These are phyloP conservation scores for Podosphaera xanthii DNA, from an alignment of 2,329 filamentous ascomycete genomes.

Conservation along the genomic window DNA sequence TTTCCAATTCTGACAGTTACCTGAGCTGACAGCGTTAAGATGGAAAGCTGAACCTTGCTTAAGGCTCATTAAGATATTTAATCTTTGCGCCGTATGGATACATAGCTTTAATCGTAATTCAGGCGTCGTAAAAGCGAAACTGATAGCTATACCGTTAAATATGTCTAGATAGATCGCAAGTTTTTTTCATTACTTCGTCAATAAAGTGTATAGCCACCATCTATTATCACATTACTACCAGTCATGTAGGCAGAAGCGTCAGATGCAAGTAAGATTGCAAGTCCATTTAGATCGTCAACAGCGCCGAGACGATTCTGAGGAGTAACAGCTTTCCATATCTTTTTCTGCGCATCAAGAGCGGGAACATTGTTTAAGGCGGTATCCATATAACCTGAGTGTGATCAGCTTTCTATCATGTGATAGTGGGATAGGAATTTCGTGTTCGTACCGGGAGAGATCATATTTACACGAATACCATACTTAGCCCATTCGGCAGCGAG, in stretches of 20 bases:
- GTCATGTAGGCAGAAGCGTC: slow-evolving; percentile 59
- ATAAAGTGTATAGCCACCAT: slow-evolving; percentile 16
- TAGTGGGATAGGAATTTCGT: background rate
- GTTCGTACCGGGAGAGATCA: slow-evolving; percentile 40
- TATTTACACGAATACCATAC: slow-evolving; percentile 61
- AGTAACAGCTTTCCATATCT: slow-evolving; percentile 53
- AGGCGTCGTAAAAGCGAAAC: no score
- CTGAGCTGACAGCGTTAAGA: no score
- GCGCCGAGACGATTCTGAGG: slow-evolving; percentile 50
- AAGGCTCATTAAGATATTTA: no score
- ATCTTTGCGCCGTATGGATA: no score
- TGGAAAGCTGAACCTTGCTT: no score
- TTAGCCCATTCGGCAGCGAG: slow-evolving; percentile 71
- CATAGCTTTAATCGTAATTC: no score
- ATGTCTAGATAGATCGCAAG: no score
- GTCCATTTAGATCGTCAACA: slow-evolving; percentile 56
- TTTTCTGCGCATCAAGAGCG: slow-evolving; percentile 59
- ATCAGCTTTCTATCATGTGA: background rate
- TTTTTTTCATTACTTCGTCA: slow-evolving; percentile 3
- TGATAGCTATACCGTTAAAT: no score
- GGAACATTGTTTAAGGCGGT: slow-evolving; percentile 60
- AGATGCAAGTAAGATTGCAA: slow-evolving; percentile 53
- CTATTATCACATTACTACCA: slow-evolving; percentile 33
- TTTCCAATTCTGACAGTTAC: no score
- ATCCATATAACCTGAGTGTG: slow-evolving; percentile 45